Percentiles rank a stretch among this genome's conserved stretches.
phyloP scores from a whole-genome alignment of 2,329 filamentous ascomycete species.

The Aspergillus fischeri region DNA sequence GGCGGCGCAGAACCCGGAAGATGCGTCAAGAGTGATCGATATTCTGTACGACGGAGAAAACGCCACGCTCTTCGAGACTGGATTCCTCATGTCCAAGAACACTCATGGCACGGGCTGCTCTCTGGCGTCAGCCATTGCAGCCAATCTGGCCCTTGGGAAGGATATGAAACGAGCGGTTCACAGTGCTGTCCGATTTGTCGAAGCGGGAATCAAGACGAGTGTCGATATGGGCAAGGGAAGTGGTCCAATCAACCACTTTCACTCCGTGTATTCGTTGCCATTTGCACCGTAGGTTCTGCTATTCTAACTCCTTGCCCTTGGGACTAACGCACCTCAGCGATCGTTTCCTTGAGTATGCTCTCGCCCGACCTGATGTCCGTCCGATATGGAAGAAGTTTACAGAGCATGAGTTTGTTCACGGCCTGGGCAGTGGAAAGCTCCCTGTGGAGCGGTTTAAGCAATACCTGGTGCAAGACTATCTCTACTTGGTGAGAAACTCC shows the following conservation, averaged over 20 bases:
- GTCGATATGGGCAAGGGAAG: conserved; percentile 54
- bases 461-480: conserved; percentile 88
- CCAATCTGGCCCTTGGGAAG: conserved; percentile 53
- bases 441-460: conserved; percentile 75
- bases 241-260: conserved; percentile 66
- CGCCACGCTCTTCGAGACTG: conserved; percentile 62
- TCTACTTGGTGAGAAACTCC: conserved; percentile 64
- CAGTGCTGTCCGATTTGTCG: conserved; percentile 56
- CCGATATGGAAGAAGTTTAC: conserved; percentile 71
- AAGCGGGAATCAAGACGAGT: conserved; percentile 58
- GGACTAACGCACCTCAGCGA: conserved; percentile 42
- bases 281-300: conserved; percentile 50
- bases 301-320: neutral
- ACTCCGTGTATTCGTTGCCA: conserved; percentile 57
- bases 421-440: conserved; percentile 70
- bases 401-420: conserved; percentile 76
- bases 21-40: conserved; percentile 68
- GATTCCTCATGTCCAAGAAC: conserved; percentile 68
- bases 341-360: conserved; percentile 76
- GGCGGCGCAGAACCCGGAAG: conserved; percentile 54
- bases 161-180: conserved; percentile 49
- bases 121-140: conserved; percentile 71
- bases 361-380: conserved; percentile 70
- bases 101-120: conserved; percentile 96
- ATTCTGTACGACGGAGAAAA: conserved; percentile 63